These are phyloP conservation scores for Hericium rajendrae DNA, from an alignment of 768 basidiomycete species.

Conservation along the genomic window DNA sequence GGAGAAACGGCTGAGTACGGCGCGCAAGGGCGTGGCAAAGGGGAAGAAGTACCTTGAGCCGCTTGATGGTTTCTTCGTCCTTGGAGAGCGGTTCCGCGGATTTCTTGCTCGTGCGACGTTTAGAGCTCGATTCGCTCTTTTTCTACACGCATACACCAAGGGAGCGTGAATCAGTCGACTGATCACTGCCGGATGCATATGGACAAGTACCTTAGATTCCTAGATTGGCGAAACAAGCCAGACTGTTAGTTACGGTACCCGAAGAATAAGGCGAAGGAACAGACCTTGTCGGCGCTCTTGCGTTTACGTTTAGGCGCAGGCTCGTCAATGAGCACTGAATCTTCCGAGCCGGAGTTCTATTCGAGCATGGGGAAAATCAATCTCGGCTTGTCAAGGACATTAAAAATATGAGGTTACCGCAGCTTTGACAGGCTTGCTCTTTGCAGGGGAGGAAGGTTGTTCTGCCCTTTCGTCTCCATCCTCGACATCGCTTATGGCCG, in stretches of 20 bases:
- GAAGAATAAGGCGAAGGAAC: too few species aligned
- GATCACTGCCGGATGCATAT: neutral
- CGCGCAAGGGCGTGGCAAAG: neutral
- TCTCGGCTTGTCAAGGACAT: neutral
- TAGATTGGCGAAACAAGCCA: neutral
- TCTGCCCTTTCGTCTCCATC: too few species aligned
- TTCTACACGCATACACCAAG: neutral
- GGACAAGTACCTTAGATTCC: neutral
- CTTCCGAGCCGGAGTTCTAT: neutral
- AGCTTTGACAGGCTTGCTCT: too few species aligned
- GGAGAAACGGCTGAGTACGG: neutral
- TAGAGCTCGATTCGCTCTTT: conserved; percentile 18
- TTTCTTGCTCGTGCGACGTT: conserved; percentile 23
- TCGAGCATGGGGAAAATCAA: neutral
- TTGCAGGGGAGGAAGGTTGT: too few species aligned
- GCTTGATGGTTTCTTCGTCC: conserved; percentile 68
- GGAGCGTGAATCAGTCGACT: neutral
- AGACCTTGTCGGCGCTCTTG: neutral
- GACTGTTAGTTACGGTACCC: too few species aligned
- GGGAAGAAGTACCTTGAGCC: conserved; percentile 45
- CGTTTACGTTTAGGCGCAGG: neutral
- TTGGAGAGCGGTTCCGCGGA: conserved; percentile 28
- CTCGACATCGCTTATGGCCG: neutral
- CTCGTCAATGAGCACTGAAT: neutral
- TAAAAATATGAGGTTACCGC: neutral